phyloP scores from a whole-genome alignment of 495 filamentous ascomycete species.

The Sphaerosporella brunnea region DNA sequence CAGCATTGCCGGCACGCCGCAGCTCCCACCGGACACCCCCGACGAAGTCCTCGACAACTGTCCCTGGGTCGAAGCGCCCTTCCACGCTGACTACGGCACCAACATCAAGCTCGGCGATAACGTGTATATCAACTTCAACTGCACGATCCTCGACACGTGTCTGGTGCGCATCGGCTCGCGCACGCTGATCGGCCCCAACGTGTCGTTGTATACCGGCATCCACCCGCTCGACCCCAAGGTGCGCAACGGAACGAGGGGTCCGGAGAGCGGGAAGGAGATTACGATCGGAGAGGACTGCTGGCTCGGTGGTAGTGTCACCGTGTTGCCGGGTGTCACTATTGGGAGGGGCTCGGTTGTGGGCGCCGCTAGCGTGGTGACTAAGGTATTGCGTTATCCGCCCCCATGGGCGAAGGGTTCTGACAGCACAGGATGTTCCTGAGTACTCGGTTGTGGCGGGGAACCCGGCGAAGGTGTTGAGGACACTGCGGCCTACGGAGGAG shows the following conservation, averaged over 20 bases:
- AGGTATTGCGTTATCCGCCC: slow-evolving; percentile 29
- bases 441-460: slow-evolving; percentile 50
- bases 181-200: slow-evolving; percentile 64
- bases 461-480: slow-evolving; percentile 43
- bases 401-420: background rate
- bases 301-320: slow-evolving; percentile 60
- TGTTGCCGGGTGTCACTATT: slow-evolving; percentile 65
- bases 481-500: slow-evolving; percentile 29
- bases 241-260: slow-evolving; percentile 55
- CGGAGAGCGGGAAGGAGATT: slow-evolving; percentile 60
- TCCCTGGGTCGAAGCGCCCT: slow-evolving; percentile 53
- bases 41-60: slow-evolving; percentile 40
- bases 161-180: slow-evolving; percentile 59
- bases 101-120: slow-evolving; percentile 49
- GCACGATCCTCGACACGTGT: slow-evolving; percentile 60
- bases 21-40: slow-evolving; percentile 44
- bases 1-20: slow-evolving; percentile 38
- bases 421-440: slow-evolving; percentile 40
- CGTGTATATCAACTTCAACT: slow-evolving; percentile 65
- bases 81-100: slow-evolving; percentile 58
- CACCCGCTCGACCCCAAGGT: slow-evolving; percentile 61
- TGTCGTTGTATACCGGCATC: slow-evolving; percentile 50
- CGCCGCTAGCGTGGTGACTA: slow-evolving; percentile 81
- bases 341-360: slow-evolving; percentile 56
- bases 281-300: slow-evolving; percentile 75